Base-by-base conservation (phyloP, 768 basidiomycete species). In the Russula sp. region DNA sequence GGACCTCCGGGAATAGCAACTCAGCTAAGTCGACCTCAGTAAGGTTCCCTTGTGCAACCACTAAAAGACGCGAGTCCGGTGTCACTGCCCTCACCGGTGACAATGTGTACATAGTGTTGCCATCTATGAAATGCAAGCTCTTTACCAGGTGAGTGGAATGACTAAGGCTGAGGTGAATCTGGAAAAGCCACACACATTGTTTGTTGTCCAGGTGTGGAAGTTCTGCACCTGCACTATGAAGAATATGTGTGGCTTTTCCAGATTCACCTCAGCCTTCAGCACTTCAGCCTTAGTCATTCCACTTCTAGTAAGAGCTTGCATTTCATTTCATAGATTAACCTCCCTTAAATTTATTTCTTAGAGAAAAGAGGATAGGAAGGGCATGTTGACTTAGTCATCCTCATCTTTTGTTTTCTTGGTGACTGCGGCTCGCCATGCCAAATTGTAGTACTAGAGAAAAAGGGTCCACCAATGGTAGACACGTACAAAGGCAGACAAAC, bases 211-310 rank as follows among this genome's bases (percentile, higher is more conserved):
- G n/a, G n/a, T n/a, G n/a, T n/a, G n/a, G n/a, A n/a, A n/a, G n/a
- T n/a, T n/a, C n/a, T n/a, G n/a, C n/a, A n/a, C n/a, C n/a, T n/a
- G n/a, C n/a, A n/a, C n/a, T n/a, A n/a, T n/a, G 67, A 72, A 29
- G 69, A 69, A 32, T 72, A 71, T 56, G 66, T 68, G 41, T 55
- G 70, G 18, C 69, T 73, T 16, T 72, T 73, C 66, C 66, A 65
- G 56, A 65, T 73, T 22, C 70, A n/a, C n/a, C n/a, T n/a, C n/a
- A n/a, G n/a, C n/a, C n/a, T n/a, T n/a, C n/a, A n/a, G n/a, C n/a
- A 73, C 45, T 64, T 71, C 7, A 67, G 67, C 3, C 64, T 71
- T 45, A 71, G 70, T 47, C 70, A 73, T 46, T 70, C 69, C 7
- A 38, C 54, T 5, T 60, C 61, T 71, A 71, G 71, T 72, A 56